Evolutionary conservation across 495 filamentous ascomycete species (phyloP).

Genomic region (Aspergillus hancockii): DNA sequence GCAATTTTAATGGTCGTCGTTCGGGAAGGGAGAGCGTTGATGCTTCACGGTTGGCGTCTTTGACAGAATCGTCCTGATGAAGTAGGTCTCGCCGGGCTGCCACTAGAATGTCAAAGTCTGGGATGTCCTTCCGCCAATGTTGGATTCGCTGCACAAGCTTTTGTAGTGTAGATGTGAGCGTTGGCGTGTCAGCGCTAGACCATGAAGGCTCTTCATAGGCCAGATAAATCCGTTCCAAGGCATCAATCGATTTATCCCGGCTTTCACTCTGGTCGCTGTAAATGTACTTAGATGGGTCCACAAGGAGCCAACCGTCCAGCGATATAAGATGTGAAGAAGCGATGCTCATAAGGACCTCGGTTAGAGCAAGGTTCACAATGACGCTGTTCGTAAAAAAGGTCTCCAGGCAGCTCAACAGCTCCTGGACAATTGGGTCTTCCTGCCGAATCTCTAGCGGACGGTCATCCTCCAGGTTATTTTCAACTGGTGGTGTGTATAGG

Average conservation of each 20-base stretch:
- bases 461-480: conserved; percentile 29
- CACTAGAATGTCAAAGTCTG: conserved; percentile 75
- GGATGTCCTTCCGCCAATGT: conserved; percentile 65
- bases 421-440: conserved; percentile 75
- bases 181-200: conserved; percentile 36
- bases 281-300: conserved; percentile 58
- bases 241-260: conserved; percentile 9
- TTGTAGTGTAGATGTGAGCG: conserved; percentile 42
- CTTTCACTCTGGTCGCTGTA: conserved; percentile 8
- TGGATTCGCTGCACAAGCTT: conserved; percentile 64
- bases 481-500: conserved; percentile 34
- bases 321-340: conserved; percentile 79
- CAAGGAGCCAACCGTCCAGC: conserved; percentile 86
- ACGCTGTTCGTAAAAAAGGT: conserved; percentile 88
- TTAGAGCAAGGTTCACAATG: conserved; percentile 83
- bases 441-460: conserved; percentile 51
- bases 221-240: conserved; percentile 27
- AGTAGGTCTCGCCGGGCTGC: conserved; percentile 62
- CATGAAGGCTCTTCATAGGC: conserved; percentile 43
- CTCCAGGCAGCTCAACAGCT: conserved; percentile 66
- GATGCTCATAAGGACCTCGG: conserved; percentile 78
- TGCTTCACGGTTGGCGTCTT: conserved; percentile 20
- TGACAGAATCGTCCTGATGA: conserved; percentile 31
- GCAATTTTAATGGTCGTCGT: conserved; percentile 22
- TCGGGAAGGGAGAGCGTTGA: conserved; percentile 22